These are phyloP conservation scores for Potentilla sterilis DNA, from an alignment of 306 rosid genomes.

Conservation along the genomic window DNA sequence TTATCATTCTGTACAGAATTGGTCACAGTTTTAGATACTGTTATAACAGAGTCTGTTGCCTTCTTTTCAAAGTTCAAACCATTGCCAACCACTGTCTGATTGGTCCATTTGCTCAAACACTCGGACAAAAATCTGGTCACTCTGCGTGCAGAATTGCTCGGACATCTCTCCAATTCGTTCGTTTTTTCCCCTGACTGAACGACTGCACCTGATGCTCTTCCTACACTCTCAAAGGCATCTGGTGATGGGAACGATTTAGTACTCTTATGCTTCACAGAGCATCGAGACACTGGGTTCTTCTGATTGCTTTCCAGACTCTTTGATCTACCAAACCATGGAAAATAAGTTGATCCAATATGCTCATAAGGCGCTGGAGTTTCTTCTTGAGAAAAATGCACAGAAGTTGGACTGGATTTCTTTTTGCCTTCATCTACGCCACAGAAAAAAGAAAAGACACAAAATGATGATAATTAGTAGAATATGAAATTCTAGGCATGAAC, in stretches of 20 bases:
- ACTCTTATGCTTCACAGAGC: constrained; percentile 18
- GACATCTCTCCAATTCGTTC: constrained; percentile 10
- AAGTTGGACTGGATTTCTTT: background rate
- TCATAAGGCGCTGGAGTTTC: background rate
- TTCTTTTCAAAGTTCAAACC: constrained; percentile 14
- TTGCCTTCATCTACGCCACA: background rate
- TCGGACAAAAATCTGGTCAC: constrained; percentile 8
- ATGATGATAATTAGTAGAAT: background rate
- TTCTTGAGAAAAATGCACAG: constrained; percentile 8
- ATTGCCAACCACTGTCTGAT: constrained; percentile 3
- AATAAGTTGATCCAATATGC: constrained; percentile 20
- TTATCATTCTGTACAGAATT: background rate
- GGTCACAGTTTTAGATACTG: background rate
- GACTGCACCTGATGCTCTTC: constrained; percentile 27
- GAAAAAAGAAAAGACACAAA: background rate
- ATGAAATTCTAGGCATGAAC: background rate
- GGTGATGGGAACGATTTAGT: constrained; percentile 18
- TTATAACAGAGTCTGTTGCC: background rate
- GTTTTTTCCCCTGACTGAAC: constrained; percentile 23
- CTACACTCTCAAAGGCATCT: constrained; percentile 10
- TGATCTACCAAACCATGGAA: constrained; percentile 18
- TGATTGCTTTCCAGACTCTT: constrained; percentile 20
- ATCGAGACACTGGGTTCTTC: constrained; percentile 24
- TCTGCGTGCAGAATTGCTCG: constrained; percentile 20
- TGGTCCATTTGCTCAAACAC: constrained; percentile 20